Evolutionary conservation across 164 flowering plant species (phyloP).

Genomic region (Platanus orientalis): DNA sequence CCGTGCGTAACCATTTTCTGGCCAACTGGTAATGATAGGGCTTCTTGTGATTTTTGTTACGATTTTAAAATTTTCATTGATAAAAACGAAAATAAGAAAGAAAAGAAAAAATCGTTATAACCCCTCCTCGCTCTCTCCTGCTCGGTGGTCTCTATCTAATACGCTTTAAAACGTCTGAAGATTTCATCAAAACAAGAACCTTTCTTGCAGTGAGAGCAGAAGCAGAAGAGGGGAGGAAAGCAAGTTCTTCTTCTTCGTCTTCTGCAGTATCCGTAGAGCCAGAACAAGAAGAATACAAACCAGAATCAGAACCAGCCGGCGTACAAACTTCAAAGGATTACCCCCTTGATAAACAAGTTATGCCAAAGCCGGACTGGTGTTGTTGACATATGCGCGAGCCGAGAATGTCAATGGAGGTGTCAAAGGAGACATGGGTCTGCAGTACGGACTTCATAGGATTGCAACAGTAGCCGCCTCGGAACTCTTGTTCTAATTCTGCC

Average conservation of each 20-base stretch:
- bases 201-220: constrained; percentile 3
- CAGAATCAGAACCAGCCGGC: neutral
- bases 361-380: constrained; percentile 63
- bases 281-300: constrained; percentile 17
- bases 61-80: too few relatives aligned
- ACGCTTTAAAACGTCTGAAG: too few relatives aligned
- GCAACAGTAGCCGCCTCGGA: constrained; percentile 8
- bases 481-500: neutral
- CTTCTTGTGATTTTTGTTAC: too few relatives aligned
- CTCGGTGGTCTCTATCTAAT: too few relatives aligned
- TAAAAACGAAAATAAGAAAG: too few relatives aligned
- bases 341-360: too few relatives aligned
- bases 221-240: constrained; percentile 4
- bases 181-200: neutral
- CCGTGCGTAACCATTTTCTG: too few relatives aligned
- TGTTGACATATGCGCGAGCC: constrained; percentile 97
- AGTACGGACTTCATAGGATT: constrained; percentile 73
- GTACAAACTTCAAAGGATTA: too few relatives aligned
- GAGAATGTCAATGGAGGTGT: constrained; percentile 95
- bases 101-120: too few relatives aligned
- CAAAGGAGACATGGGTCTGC: constrained; percentile 95
- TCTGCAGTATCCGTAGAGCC: neutral
- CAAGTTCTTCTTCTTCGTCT: constrained; percentile 8
- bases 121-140: too few relatives aligned
- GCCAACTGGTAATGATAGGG: too few relatives aligned